phyloP scores from a whole-genome alignment of 2,329 filamentous ascomycete genomes.

The Fusarium equiseti region DNA sequence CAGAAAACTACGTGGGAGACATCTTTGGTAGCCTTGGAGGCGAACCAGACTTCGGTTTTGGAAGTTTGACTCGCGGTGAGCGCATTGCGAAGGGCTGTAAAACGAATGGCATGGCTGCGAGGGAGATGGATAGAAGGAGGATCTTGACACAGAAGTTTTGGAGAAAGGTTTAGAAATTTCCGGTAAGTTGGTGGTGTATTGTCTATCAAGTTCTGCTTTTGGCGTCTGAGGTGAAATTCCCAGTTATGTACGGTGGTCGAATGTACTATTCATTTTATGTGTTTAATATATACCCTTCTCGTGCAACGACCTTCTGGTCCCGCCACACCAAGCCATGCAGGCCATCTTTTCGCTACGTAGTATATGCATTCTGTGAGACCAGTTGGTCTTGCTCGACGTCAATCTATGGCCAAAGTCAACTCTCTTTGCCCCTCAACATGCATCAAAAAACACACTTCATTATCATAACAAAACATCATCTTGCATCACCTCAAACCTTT shows the following conservation, averaged over 20 bases:
- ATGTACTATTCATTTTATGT: constrained; percentile 2
- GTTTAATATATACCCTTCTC: neutral
- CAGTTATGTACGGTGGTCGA: neutral
- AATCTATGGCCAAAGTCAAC: neutral
- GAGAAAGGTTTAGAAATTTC: constrained; percentile 35
- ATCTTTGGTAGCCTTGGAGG: constrained; percentile 78
- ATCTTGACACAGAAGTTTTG: constrained; percentile 41
- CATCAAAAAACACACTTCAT: neutral
- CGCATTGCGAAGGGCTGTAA: constrained; percentile 45
- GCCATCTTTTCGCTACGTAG: neutral
- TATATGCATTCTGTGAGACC: neutral
- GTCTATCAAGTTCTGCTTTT: neutral
- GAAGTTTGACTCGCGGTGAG: constrained; percentile 57
- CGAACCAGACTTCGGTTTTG: constrained; percentile 72
- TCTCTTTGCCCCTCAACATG: neutral
- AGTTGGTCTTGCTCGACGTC: neutral
- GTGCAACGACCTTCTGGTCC: neutral
- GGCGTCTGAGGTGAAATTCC: neutral
- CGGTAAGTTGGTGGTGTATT: neutral
- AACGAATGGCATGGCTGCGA: constrained; percentile 38
- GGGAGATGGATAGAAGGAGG: constrained; percentile 49
- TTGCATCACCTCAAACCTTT: neutral
- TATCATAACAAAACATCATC: neutral
- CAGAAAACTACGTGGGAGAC: constrained; percentile 76
- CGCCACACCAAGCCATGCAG: neutral